These are phyloP conservation scores for Dactylellina parvicollis DNA, from an alignment of 2,329 filamentous ascomycete species.

Conservation along the genomic window DNA sequence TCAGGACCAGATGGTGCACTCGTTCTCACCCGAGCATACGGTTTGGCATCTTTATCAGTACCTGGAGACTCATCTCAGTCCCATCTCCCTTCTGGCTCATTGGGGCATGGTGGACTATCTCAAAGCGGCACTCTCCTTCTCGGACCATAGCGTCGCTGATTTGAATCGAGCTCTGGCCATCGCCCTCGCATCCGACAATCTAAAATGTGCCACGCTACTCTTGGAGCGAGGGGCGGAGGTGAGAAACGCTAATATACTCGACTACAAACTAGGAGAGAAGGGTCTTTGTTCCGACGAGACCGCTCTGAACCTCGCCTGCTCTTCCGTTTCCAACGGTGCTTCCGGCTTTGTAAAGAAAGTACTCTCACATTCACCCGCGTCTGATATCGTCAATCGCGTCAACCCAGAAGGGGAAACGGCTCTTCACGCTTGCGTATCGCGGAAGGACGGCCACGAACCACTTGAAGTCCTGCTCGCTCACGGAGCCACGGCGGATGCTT, in stretches of 20 bases:
- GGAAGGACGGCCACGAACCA: neutral
- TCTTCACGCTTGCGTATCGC: neutral
- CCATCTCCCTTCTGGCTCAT: neutral
- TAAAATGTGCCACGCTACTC: neutral
- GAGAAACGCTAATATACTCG: neutral
- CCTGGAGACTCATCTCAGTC: neutral
- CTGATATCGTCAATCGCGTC: neutral
- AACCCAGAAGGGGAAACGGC: neutral
- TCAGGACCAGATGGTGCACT: neutral
- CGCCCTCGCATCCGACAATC: neutral
- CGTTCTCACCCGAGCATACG: neutral
- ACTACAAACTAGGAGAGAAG: neutral
- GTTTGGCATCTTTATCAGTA: neutral
- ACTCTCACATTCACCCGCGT: no score
- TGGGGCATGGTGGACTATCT: slow-evolving; percentile 8
- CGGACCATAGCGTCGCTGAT: neutral
- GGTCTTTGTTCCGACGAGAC: neutral
- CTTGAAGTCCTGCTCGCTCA: neutral
- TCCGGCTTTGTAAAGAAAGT: no score
- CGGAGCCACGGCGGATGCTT: slow-evolving; percentile 11
- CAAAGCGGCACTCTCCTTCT: neutral
- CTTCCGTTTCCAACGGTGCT: neutral
- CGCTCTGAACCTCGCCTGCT: neutral
- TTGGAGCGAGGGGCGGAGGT: slow-evolving; percentile 5
- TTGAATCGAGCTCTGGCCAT: neutral